Evolutionary conservation across 192 early-diverging fungal species (phyloP), one percentile per base, ranked within the genome.

Genomic region (Phlyctochytrium planicorne): DNA sequence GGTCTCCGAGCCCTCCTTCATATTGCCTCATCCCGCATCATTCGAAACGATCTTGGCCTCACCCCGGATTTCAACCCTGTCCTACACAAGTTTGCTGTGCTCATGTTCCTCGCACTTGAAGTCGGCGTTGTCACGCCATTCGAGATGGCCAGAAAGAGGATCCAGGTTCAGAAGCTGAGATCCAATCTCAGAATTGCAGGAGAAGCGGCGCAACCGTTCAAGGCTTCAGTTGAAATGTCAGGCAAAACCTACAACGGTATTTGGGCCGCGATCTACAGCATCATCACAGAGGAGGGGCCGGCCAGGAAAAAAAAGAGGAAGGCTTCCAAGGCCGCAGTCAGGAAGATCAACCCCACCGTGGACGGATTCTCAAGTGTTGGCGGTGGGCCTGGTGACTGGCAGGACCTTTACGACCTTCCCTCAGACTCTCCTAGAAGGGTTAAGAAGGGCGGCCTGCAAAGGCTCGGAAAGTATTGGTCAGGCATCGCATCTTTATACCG

Each of bases 71-170:
- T 95, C 55, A 82, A 84, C 4, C 90, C 93, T 1, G 67, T 92
- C 20, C 76, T 94, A 31, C 76, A 90, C 57, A 87, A 88, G 63
- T 76, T 87, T 10, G 84, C 85, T 0, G 84, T 87, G 27, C 72
- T 96, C 24, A 78, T 77, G 2, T 80, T 93, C 53, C 81, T 91
- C 47, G 90, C 89, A 0, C 31, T 94, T 1, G 87, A 95, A 52
- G 75, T 90, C 0, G 69, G 87, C 10, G 87, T 97, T 16, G 85
- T 89, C 61, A 76, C 93, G 32, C 96, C 96, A 0, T 70, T 98
- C 20, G 93, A 98, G 31, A 91, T 94, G 2, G 87, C 91, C 56
- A 80, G 95, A 6, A 90, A 91, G 68, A 80, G 96, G 3, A 69
- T 98, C 27, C 90, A 92, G 55, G 86, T 90, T 34, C 96, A 98